These are phyloP conservation scores for Beauveria sp. DNA, from an alignment of 2,329 filamentous ascomycete species.

Conservation along the genomic window DNA sequence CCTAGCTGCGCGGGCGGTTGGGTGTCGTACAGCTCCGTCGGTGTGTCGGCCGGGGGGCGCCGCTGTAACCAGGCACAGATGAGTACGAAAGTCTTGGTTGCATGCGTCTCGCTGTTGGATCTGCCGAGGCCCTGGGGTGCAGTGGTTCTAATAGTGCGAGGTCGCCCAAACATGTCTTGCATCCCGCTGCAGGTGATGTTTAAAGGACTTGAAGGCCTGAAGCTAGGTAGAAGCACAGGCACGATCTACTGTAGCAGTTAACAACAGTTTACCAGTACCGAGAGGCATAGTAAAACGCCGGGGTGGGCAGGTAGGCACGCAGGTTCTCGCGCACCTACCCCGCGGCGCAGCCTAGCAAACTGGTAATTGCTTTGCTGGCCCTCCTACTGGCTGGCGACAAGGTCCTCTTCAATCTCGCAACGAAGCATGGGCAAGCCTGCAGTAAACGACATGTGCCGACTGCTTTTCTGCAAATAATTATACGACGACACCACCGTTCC, in stretches of 20 bases:
- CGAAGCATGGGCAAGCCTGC: background rate
- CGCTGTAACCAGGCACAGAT: background rate
- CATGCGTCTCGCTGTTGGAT: background rate
- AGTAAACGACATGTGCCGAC: background rate
- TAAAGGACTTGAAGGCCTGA: too few species aligned
- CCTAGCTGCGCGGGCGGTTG: background rate
- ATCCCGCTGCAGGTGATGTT: too few species aligned
- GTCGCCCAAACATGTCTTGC: background rate
- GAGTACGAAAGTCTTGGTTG: background rate
- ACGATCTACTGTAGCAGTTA: too few species aligned
- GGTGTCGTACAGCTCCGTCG: constrained; percentile 3
- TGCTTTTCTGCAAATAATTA: background rate
- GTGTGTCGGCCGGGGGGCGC: constrained; percentile 10
- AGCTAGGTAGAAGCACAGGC: too few species aligned
- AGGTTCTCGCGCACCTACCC: too few species aligned
- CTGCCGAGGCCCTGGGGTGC: background rate
- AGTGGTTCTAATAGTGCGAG: background rate
- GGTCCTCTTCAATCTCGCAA: background rate
- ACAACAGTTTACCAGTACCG: too few species aligned
- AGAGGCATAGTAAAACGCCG: too few species aligned
- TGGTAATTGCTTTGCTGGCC: background rate
- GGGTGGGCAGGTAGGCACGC: too few species aligned
- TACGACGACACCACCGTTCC: background rate
- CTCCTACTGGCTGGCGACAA: background rate
- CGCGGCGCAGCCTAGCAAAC: background rate